Percentiles rank a stretch among this genome's conserved stretches.
phyloP scores from a whole-genome alignment of 306 rosid species.

The Rosa chinensis region DNA sequence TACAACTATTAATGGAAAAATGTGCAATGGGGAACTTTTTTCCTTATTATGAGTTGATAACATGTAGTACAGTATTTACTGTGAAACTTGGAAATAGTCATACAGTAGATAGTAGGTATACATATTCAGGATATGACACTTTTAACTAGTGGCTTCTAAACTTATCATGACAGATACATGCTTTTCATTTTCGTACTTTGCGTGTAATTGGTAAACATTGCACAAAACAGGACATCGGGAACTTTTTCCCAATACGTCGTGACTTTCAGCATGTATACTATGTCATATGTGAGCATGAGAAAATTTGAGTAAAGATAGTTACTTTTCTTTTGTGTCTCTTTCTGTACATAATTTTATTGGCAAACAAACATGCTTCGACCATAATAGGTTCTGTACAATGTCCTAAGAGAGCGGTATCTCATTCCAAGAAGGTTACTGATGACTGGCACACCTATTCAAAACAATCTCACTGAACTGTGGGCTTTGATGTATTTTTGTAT shows the following conservation, averaged over 20 bases:
- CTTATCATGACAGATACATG: background rate
- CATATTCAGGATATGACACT: background rate
- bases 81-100: background rate
- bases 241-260: background rate
- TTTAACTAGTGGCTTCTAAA: background rate
- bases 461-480: constrained; percentile 90
- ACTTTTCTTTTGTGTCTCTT: background rate
- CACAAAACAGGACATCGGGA: background rate
- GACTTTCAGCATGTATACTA: background rate
- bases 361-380: constrained; percentile 23
- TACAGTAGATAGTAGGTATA: background rate
- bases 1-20: constrained; percentile 6
- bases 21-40: background rate
- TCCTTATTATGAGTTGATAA: background rate
- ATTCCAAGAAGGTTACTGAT: constrained; percentile 87
- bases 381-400: constrained; percentile 74
- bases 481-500: constrained; percentile 85
- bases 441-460: constrained; percentile 98
- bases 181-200: background rate
- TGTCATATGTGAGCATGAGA: background rate
- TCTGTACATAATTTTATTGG: constrained; percentile 10
- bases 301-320: background rate
- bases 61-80: background rate
- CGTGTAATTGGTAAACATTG: background rate
- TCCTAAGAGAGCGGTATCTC: constrained; percentile 71